Evolutionary conservation across 108 stramenopile species (phyloP).

Genomic region (Stephanodiscus minutulus): DNA sequence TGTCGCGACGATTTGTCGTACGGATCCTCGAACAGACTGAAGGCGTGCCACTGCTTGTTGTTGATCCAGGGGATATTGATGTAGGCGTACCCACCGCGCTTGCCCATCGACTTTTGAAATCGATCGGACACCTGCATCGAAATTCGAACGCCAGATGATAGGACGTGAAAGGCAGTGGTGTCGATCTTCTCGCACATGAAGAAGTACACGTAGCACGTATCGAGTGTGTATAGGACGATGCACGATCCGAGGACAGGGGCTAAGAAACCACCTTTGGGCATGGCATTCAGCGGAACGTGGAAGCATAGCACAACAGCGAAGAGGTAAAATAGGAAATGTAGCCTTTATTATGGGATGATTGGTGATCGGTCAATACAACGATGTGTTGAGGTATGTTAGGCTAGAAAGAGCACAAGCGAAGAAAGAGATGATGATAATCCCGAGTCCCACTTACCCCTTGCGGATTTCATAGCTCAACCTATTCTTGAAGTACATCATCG

Average conservation of each 20-base stretch:
- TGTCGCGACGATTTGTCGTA: slow-evolving; percentile 24
- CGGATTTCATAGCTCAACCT: slow-evolving; percentile 43
- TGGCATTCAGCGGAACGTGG: slow-evolving; percentile 20
- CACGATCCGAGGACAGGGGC: slow-evolving; percentile 34
- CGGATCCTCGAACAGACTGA: slow-evolving; percentile 49
- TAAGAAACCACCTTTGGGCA: slow-evolving; percentile 53
- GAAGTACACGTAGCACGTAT: slow-evolving; percentile 32
- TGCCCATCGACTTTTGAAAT: slow-evolving; percentile 1
- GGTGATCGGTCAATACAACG: background rate
- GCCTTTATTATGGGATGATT: no score
- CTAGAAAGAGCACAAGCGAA: background rate
- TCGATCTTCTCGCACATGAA: slow-evolving; percentile 56
- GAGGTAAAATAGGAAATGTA: slow-evolving; percentile 51
- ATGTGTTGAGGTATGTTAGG: background rate
- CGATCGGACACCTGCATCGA: slow-evolving; percentile 44
- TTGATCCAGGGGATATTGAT: slow-evolving; percentile 46
- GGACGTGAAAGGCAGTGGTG: slow-evolving; percentile 37
- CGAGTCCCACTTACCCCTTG: slow-evolving; percentile 25
- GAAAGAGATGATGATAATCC: no score
- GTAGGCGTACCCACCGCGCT: slow-evolving; percentile 31
- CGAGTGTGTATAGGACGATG: slow-evolving; percentile 39
- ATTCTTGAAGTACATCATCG: slow-evolving; percentile 46
- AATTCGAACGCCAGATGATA: slow-evolving; percentile 45
- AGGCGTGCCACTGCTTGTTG: slow-evolving; percentile 54
- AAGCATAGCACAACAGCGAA: slow-evolving; percentile 42